A percentile compares a stretch with the other conserved stretches of the same genome.
Conservation (phyloP, 805 yeast species). For the Phaffomyces opuntiae region DNA sequence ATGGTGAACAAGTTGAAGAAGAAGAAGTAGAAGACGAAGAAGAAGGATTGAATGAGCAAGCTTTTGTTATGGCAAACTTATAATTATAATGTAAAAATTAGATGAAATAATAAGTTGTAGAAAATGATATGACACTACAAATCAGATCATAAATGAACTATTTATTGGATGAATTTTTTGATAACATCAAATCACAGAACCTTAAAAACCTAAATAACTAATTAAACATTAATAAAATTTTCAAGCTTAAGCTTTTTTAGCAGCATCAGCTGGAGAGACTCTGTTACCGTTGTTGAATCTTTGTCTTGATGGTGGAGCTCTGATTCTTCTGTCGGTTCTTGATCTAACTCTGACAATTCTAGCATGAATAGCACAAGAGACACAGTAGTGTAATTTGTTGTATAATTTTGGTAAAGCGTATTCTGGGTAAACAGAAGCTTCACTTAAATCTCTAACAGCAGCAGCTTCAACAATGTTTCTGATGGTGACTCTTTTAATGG, state of each 20-base stretch:
- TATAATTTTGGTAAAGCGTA: slow-evolving; percentile 99
- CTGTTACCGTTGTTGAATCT: slow-evolving; percentile 96
- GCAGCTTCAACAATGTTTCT: slow-evolving; percentile 99
- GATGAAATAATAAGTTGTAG: too few species aligned
- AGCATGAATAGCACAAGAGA: slow-evolving; percentile 99
- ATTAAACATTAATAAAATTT: slow-evolving; percentile 3
- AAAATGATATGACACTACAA: not conserved
- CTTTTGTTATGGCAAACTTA: slow-evolving; percentile 8
- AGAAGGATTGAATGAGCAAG: slow-evolving; percentile 3
- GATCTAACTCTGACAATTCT: slow-evolving; percentile 99
- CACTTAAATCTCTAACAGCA: slow-evolving; percentile 99
- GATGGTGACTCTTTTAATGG: slow-evolving; percentile 99
- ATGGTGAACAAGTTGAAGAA: not conserved
- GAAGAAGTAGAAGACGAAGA: not conserved
- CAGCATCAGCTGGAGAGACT: slow-evolving; percentile 96
- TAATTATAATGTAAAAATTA: not conserved
- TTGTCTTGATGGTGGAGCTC: slow-evolving; percentile 99
- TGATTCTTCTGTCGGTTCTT: slow-evolving; percentile 95
- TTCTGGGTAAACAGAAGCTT: slow-evolving; percentile 98
- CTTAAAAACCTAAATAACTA: slow-evolving; percentile 1
- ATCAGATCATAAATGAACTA: slow-evolving; percentile 1
- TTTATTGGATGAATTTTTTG: not conserved
- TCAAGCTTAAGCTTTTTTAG: slow-evolving; percentile 70
- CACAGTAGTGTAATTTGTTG: slow-evolving; percentile 99
- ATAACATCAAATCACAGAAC: not conserved